Evolutionary conservation across 331 rosid genomes (phyloP).

Genomic region (Rosa hybrid): DNA sequence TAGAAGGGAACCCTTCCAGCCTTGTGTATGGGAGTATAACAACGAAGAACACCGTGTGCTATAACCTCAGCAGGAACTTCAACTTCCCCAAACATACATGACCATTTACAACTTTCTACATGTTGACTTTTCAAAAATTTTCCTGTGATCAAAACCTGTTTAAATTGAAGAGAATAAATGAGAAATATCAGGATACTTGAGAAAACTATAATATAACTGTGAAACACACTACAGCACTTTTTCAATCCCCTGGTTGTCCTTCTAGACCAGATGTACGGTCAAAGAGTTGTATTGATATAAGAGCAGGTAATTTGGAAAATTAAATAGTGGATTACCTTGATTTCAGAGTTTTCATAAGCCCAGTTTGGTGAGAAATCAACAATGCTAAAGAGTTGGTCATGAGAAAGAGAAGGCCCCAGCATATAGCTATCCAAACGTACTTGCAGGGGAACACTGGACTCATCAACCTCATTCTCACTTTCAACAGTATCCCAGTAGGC

Average conservation of each 20-base stretch:
- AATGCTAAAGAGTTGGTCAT: slow-evolving; percentile 80
- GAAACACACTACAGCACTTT: neutral
- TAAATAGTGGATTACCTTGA: slow-evolving; percentile 50
- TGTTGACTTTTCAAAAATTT: slow-evolving; percentile 54
- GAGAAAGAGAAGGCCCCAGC: slow-evolving; percentile 71
- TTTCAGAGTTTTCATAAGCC: slow-evolving; percentile 64
- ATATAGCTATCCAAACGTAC: slow-evolving; percentile 53
- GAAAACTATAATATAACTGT: slow-evolving; percentile 17
- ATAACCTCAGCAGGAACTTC: slow-evolving; percentile 78
- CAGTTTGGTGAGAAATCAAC: slow-evolving; percentile 84
- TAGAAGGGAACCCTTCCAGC: slow-evolving; percentile 83
- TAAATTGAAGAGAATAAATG: slow-evolving; percentile 9
- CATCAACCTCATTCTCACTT: slow-evolving; percentile 51
- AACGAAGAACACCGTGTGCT: slow-evolving; percentile 63
- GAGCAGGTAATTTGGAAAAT: slow-evolving; percentile 21
- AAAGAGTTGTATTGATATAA: neutral
- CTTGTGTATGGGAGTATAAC: slow-evolving; percentile 75
- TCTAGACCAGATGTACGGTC: neutral
- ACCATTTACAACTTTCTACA: slow-evolving; percentile 61
- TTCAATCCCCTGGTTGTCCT: neutral
- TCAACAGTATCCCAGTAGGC: slow-evolving; percentile 68
- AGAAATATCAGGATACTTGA: neutral
- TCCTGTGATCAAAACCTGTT: slow-evolving; percentile 76
- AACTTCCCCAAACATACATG: slow-evolving; percentile 88
- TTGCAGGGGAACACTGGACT: slow-evolving; percentile 48